Evolutionary conservation across 2,329 filamentous ascomycete species (phyloP).

Genomic region (Alternaria tenuissima): DNA sequence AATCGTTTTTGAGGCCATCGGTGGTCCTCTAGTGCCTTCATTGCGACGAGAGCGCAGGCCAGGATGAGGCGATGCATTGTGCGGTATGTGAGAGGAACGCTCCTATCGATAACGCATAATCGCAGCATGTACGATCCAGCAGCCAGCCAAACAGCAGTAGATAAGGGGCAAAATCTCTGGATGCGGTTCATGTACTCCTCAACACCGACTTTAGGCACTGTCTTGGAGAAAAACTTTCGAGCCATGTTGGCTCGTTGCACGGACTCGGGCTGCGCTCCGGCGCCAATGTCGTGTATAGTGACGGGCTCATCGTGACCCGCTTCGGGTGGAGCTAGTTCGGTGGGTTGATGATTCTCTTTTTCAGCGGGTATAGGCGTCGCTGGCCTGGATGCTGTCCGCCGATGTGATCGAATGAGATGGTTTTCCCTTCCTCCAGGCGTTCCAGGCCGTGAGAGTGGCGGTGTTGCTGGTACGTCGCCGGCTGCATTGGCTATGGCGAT

Average conservation of each 20-base stretch:
- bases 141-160: conserved; percentile 90
- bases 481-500: conserved; percentile 72
- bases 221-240: conserved; percentile 91
- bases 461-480: conserved; percentile 83
- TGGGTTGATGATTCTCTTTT: conserved; percentile 50
- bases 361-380: conserved; percentile 51
- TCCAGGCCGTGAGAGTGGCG: conserved; percentile 69
- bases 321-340: conserved; percentile 59
- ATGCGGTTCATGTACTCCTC: conserved; percentile 86
- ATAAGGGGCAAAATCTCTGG: conserved; percentile 92
- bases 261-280: conserved; percentile 74
- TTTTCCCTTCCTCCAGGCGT: conserved; percentile 59
- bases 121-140: conserved; percentile 87
- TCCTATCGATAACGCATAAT: conserved; percentile 74
- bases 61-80: conserved; percentile 89
- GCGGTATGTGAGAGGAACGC: conserved; percentile 80
- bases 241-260: conserved; percentile 86
- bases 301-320: conserved; percentile 59
- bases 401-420: conserved; percentile 34
- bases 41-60: conserved; percentile 84
- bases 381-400: conserved; percentile 49
- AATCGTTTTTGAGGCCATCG: conserved; percentile 86
- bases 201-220: conserved; percentile 81
- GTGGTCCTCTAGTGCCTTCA: conserved; percentile 94
- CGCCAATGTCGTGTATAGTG: conserved; percentile 58